These are phyloP conservation scores for Aspergillus bombycis DNA, from an alignment of 2,329 filamentous ascomycete species.

Conservation along the genomic window DNA sequence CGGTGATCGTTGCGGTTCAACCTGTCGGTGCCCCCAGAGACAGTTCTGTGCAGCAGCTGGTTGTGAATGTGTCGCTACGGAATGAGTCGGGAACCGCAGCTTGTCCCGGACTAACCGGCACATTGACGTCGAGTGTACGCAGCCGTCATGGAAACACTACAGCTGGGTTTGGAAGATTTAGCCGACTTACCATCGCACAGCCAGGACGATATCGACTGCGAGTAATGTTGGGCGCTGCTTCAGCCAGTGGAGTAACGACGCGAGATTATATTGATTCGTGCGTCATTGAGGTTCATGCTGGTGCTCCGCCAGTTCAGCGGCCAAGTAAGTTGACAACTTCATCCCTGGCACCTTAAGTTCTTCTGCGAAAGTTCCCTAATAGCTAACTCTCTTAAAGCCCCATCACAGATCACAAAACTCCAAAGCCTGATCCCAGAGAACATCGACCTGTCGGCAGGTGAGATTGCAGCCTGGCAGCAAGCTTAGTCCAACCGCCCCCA, in stretches of 20 bases:
- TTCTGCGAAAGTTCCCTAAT: background rate
- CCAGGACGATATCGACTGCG: slow-evolving; percentile 36
- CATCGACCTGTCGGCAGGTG: slow-evolving; percentile 33
- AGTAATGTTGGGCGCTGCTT: slow-evolving; percentile 35
- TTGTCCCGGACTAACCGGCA: slow-evolving; percentile 28
- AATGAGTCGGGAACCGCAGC: slow-evolving; percentile 28
- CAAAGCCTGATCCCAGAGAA: slow-evolving; percentile 33
- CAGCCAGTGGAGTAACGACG: slow-evolving; percentile 31
- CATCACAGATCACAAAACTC: slow-evolving; percentile 28
- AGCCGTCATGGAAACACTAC: slow-evolving; percentile 33
- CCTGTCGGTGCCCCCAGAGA: slow-evolving; percentile 29
- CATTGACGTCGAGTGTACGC: slow-evolving; percentile 36
- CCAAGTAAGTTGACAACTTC: slow-evolving; percentile 30
- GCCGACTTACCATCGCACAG: slow-evolving; percentile 29
- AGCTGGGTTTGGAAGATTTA: slow-evolving; percentile 36
- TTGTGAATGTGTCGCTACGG: slow-evolving; percentile 31
- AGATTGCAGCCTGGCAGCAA: slow-evolving; percentile 36
- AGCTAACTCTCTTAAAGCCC: slow-evolving; percentile 28
- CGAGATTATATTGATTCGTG: slow-evolving; percentile 35
- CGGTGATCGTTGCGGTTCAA: slow-evolving; percentile 34
- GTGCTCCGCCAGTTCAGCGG: slow-evolving; percentile 28
- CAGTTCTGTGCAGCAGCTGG: slow-evolving; percentile 30
- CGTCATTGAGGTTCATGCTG: slow-evolving; percentile 33
- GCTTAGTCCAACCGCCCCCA: background rate
- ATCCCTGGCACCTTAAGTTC: slow-evolving; percentile 8